A percentile compares a stretch with the other conserved stretches of the same genome.
phyloP scores from a whole-genome alignment of 2,329 filamentous ascomycete genomes.

The Sporothrix luriei region DNA sequence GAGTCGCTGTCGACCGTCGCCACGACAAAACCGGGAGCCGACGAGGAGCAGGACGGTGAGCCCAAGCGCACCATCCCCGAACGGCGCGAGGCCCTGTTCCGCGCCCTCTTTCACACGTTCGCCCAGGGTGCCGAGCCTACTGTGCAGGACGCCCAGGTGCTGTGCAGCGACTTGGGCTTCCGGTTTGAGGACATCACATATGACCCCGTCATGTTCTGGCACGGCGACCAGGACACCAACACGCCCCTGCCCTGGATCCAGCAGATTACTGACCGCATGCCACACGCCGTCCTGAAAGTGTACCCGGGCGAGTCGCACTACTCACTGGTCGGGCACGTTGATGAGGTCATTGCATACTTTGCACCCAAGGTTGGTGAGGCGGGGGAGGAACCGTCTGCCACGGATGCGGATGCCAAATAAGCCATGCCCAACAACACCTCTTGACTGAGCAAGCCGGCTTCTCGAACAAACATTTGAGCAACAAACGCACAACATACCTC shows the following conservation, averaged over 20 bases:
- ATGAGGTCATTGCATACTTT: constrained; percentile 32
- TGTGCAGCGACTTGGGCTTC: constrained; percentile 43
- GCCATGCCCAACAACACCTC: not conserved
- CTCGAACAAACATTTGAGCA: not conserved
- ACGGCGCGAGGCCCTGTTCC: constrained; percentile 40
- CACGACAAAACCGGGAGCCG: constrained; percentile 40
- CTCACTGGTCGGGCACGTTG: constrained; percentile 24
- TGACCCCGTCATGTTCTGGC: constrained; percentile 41
- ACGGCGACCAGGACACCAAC: constrained; percentile 43
- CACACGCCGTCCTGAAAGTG: constrained; percentile 42
- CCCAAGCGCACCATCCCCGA: constrained; percentile 33
- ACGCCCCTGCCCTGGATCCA: constrained; percentile 43
- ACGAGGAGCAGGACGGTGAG: constrained; percentile 22
- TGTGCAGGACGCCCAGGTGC: constrained; percentile 41
- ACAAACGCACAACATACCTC: not conserved
- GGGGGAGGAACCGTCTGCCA: not conserved
- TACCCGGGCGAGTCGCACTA: constrained; percentile 43
- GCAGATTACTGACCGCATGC: constrained; percentile 45
- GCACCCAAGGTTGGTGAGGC: constrained; percentile 1
- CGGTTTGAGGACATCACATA: constrained; percentile 40
- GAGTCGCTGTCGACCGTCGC: constrained; percentile 19
- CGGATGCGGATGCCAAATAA: not conserved
- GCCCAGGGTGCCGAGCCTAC: constrained; percentile 38
- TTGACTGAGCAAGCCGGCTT: too few relatives aligned
- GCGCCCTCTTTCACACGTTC: constrained; percentile 41